Base-by-base conservation (phyloP, 2,329 filamentous ascomycete species). In the Aspergillus sp. region DNA sequence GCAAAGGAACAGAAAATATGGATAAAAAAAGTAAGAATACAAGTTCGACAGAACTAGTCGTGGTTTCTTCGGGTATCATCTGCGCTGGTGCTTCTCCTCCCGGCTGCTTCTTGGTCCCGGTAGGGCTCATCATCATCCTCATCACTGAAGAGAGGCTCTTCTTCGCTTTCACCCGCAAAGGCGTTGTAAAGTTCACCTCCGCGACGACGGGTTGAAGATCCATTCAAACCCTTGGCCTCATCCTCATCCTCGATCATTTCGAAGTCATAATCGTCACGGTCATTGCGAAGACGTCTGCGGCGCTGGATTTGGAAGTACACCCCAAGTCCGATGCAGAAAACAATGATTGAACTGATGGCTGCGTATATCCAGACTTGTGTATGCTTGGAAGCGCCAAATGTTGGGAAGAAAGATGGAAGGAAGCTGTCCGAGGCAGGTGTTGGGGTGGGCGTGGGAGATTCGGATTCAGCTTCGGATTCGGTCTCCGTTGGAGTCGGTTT, bases 121-220 rank as follows among this genome's bases (percentile, higher is more conserved):
- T 76, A 76, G 3, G 70, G 67, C n/a, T 66, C 72, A 40, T 71
- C 72, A 33, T 71, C 71, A 31, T 77, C 78, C 3, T 72, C 73
- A 40, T 75, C 76, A 62, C 77, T 81, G 60, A 85, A 77, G 41
- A 85, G 48, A 35, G 64, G 68, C 58, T 89, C 87, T 55, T 91
- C 89, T 57, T 95, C 93, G 57, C 93, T 93, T 52, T 92, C 93
- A 15, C 91, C 93, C 0, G 95, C 95, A 81, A 99, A 99, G 4
- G 95, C 95, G 79, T 99, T 95, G 73, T 99, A 99, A 45, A 99
- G 79, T 78, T 98, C 93, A 27, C 93, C 92, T 2, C 91, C 95
- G 19, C 78, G 75, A 50, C 91, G 80, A 63, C 80, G 75, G 35
- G 72, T 73, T 75, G 52, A 82, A 81, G 63, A 84, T 81, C 80